A percentile compares a stretch with the other conserved stretches of the same genome.
phyloP scores from a whole-genome alignment of 177 flowering plant genomes.

The Telopea speciosissima region DNA sequence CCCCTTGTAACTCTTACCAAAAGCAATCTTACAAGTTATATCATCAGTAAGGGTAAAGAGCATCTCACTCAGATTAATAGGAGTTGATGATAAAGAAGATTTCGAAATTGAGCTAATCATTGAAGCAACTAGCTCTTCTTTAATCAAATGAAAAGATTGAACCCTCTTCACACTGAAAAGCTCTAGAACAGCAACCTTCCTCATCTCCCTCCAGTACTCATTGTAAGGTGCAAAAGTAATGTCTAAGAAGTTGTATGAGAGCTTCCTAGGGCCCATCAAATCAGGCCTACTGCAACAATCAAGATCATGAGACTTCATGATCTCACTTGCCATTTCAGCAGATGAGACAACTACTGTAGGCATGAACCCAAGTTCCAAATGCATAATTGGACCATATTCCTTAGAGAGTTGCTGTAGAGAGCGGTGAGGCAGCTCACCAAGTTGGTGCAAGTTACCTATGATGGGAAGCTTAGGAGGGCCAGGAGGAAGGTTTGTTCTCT shows the following conservation, averaged over 20 bases:
- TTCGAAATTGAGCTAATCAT: too few relatives aligned
- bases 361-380: neutral
- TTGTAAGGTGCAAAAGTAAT: neutral
- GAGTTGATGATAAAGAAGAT: too few relatives aligned
- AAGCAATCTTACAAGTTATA: neutral
- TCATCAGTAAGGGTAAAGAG: neutral
- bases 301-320: slow-evolving; percentile 7
- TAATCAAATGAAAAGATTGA: too few relatives aligned
- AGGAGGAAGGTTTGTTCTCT: too few relatives aligned
- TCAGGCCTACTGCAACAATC: slow-evolving; percentile 2
- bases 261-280: neutral
- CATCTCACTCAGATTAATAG: too few relatives aligned
- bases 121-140: too few relatives aligned
- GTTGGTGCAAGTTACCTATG: neutral
- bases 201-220: too few relatives aligned
- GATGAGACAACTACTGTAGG: slow-evolving; percentile 8
- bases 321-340: neutral
- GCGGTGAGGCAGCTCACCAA: slow-evolving; percentile 7
- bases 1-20: slow-evolving; percentile 9
- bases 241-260: slow-evolving; percentile 4
- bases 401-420: too few relatives aligned
- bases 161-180: too few relatives aligned
- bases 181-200: too few relatives aligned
- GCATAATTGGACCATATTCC: slow-evolving; percentile 3
- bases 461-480: too few relatives aligned